phyloP scores from a whole-genome alignment of 345 rosid species.

The Citrus unshiu region DNA sequence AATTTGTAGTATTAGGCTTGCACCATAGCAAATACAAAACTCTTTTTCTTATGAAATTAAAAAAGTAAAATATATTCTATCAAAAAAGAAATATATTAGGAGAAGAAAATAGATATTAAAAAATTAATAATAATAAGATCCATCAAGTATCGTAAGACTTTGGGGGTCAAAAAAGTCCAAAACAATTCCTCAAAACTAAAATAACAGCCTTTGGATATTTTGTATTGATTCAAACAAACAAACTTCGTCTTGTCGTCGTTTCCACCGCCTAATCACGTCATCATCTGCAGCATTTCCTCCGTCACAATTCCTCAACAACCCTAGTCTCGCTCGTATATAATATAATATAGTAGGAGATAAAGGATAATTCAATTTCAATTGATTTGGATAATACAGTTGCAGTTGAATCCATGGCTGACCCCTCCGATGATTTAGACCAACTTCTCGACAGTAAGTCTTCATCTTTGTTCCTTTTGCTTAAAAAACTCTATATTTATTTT shows the following conservation, averaged over 20 bases:
- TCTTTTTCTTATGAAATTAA: too few relatives aligned
- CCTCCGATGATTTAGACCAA: constrained; percentile 84
- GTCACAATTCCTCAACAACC: background rate
- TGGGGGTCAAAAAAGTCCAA: background rate
- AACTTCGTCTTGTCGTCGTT: background rate
- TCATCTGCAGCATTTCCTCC: too few relatives aligned
- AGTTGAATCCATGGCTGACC: constrained; percentile 45
- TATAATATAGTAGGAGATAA: too few relatives aligned
- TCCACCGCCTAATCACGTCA: background rate
- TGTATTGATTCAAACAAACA: background rate
- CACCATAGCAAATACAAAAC: too few relatives aligned
- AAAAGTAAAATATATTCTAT: too few relatives aligned
- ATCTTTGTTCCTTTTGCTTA: too few relatives aligned
- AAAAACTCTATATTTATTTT: background rate
- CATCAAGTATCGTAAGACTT: background rate
- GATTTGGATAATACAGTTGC: background rate
- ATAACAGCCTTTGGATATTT: background rate
- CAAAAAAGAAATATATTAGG: too few relatives aligned
- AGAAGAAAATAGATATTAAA: too few relatives aligned
- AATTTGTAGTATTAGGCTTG: too few relatives aligned
- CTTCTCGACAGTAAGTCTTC: constrained; percentile 78
- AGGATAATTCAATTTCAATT: too few relatives aligned
- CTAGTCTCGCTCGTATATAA: background rate
- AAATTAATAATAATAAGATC: too few relatives aligned
- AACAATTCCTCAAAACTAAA: background rate